These are phyloP conservation scores for Xerocomus spinulosus DNA, from an alignment of 768 basidiomycete species.

Conservation along the genomic window DNA sequence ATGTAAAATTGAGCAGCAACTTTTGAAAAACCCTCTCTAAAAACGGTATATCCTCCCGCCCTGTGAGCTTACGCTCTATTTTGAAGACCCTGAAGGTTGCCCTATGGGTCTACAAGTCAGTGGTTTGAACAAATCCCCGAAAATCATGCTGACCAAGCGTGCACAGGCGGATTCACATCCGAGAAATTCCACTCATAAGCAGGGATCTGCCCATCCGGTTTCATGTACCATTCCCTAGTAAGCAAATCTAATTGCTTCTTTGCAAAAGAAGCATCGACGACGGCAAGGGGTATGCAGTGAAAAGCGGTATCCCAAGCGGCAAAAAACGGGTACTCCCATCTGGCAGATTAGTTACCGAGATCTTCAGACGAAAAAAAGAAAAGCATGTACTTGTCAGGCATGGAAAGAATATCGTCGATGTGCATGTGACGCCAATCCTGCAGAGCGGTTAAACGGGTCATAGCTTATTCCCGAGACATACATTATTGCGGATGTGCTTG, in stretches of 20 bases:
- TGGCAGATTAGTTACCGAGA: constrained; percentile 24
- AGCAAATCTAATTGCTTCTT: constrained; percentile 97
- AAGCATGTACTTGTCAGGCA: constrained; percentile 88
- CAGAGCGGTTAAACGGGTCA: neutral
- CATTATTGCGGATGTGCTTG: constrained; percentile 79
- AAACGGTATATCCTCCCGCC: constrained; percentile 85
- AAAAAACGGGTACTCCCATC: constrained; percentile 99
- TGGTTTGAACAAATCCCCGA: neutral
- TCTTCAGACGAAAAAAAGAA: neutral
- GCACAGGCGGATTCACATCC: constrained; percentile 98
- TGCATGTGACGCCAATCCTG: constrained; percentile 97
- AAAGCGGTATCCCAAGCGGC: constrained; percentile 99
- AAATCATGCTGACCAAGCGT: constrained; percentile 69
- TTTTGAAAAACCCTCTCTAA: constrained; percentile 99
- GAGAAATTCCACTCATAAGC: constrained; percentile 99
- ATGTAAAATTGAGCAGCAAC: constrained; percentile 93
- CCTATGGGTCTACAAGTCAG: constrained; percentile 38
- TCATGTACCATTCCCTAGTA: constrained; percentile 99
- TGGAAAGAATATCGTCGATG: constrained; percentile 92
- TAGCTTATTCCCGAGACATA: constrained; percentile 30
- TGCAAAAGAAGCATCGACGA: constrained; percentile 92
- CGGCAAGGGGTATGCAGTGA: constrained; percentile 95
- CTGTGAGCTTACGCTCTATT: constrained; percentile 94
- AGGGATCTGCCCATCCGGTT: constrained; percentile 97
- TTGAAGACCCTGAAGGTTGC: constrained; percentile 99